Percentiles rank a stretch among this genome's conserved stretches.
Evolutionary conservation across 768 basidiomycete species (phyloP).

Genomic region (Amanita inopinata): DNA sequence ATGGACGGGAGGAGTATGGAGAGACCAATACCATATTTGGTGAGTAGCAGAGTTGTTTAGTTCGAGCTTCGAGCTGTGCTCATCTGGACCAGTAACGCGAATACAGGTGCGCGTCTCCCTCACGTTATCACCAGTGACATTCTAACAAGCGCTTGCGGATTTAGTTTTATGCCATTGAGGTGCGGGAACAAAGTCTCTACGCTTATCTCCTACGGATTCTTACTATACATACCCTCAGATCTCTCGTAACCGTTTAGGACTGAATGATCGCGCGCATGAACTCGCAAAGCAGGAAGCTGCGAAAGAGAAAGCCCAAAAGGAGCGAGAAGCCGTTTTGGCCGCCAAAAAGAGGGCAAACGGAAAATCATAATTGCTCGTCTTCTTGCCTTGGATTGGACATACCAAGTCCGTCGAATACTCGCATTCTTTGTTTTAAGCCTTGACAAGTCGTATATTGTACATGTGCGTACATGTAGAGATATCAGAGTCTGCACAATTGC

Average conservation of each 20-base stretch:
- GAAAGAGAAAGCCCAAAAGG: constrained; percentile 54
- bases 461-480: no score
- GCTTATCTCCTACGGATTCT: constrained; percentile 1
- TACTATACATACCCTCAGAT: constrained; percentile 40
- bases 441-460: no score
- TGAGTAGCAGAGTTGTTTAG: constrained; percentile 22
- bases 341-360: background rate
- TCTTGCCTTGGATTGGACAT: no score
- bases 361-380: background rate
- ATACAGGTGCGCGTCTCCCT: constrained; percentile 11
- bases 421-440: no score
- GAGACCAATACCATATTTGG: constrained; percentile 95
- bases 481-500: no score
- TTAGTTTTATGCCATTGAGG: constrained; percentile 91
- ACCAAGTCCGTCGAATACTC: no score
- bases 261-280: constrained; percentile 84
- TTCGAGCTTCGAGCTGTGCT: background rate
- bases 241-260: constrained; percentile 79
- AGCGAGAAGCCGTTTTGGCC: constrained; percentile 22
- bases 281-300: constrained; percentile 64
- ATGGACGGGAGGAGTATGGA: constrained; percentile 73
- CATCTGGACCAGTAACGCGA: constrained; percentile 7
- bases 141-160: no score
- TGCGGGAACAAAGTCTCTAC: no score
- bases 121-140: no score